Evolutionary conservation across 1,284 basidiomycete genomes (phyloP).

Genomic region (Rhodotorula sp.): DNA sequence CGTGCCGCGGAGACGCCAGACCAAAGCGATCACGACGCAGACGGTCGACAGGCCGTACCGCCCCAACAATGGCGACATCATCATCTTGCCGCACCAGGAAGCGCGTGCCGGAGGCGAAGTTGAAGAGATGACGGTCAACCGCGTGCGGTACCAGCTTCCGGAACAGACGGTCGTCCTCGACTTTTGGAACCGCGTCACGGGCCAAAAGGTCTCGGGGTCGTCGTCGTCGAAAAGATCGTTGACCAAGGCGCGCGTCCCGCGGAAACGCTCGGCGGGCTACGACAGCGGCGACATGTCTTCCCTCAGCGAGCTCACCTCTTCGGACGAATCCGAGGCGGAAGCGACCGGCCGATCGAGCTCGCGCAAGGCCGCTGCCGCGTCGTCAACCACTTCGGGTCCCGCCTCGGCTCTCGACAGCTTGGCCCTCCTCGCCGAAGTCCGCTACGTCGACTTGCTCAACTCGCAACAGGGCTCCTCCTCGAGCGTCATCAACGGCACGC

Average conservation of each 20-base stretch:
- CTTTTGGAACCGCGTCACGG: conserved; percentile 69
- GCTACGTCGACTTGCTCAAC: conserved; percentile 23
- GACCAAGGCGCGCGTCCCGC: conserved; percentile 9
- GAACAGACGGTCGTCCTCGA: conserved; percentile 88
- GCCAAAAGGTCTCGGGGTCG: background rate
- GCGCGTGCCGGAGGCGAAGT: conserved; percentile 49
- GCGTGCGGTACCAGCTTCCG: conserved; percentile 86
- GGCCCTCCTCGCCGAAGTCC: conserved; percentile 35
- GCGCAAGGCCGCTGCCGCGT: background rate
- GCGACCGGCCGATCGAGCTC: background rate
- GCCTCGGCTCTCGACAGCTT: conserved; percentile 26
- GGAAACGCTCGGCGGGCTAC: conserved; percentile 9
- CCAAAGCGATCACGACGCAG: conserved; percentile 64
- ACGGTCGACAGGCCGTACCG: conserved; percentile 68
- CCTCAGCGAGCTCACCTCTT: conserved; percentile 13
- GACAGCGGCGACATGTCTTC: conserved; percentile 17
- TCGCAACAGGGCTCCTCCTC: background rate
- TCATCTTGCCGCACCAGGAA: conserved; percentile 69
- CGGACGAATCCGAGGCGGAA: conserved; percentile 14
- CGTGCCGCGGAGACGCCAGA: conserved; percentile 69
- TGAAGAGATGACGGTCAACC: conserved; percentile 54
- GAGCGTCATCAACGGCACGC: background rate
- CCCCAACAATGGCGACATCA: conserved; percentile 88
- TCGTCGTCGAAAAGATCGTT: conserved; percentile 11
- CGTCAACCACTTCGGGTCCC: conserved; percentile 10